Percentiles rank a stretch among this genome's conserved stretches.
phyloP scores from a whole-genome alignment of 2,329 filamentous ascomycete genomes.

The Botrytis galanthina region DNA sequence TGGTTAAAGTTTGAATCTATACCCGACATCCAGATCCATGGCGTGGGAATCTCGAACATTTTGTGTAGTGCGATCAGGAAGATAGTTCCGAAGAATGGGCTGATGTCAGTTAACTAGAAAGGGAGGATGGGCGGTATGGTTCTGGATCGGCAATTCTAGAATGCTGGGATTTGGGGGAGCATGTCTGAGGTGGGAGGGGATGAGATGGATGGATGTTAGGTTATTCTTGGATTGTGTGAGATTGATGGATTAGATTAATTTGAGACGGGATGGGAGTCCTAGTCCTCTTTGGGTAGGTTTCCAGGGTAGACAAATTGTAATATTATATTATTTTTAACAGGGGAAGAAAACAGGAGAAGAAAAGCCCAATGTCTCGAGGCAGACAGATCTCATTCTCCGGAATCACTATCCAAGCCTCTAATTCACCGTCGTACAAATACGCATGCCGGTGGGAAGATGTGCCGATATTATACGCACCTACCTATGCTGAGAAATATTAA shows the following conservation, averaged over 20 bases:
- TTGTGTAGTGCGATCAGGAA: background rate
- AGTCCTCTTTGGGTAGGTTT: background rate
- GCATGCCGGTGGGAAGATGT: background rate
- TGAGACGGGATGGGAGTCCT: background rate
- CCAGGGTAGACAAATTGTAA: background rate
- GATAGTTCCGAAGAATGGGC: background rate
- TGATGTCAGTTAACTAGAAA: background rate
- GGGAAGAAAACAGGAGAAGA: background rate
- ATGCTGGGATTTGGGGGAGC: background rate
- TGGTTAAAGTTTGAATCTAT: background rate
- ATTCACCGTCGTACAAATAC: background rate
- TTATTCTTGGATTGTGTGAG: background rate
- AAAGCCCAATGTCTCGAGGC: background rate
- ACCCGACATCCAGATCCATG: constrained; percentile 1
- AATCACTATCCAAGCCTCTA: background rate
- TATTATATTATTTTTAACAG: background rate
- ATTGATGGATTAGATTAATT: background rate
- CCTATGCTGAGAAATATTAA: background rate
- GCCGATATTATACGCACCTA: background rate
- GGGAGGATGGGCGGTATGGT: background rate
- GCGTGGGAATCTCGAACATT: background rate
- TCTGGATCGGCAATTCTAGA: constrained; percentile 6
- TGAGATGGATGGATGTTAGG: background rate
- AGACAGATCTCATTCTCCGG: background rate
- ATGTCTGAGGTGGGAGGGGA: background rate